phyloP scores from a whole-genome alignment of 2,329 filamentous ascomycete genomes.

The Grosmannia huntii region DNA sequence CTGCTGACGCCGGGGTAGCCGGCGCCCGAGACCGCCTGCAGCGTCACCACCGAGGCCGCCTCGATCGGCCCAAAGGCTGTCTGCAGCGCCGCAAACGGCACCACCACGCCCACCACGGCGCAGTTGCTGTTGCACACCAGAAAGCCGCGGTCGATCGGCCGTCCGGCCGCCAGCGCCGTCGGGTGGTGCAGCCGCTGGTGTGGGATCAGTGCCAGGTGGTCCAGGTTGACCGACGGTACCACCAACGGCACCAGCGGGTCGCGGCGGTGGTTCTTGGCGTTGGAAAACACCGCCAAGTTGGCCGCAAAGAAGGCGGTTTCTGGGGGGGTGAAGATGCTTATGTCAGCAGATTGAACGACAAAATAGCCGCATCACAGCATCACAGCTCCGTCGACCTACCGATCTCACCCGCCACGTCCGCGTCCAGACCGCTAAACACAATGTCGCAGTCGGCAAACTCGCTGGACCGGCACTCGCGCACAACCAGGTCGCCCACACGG shows the following conservation, averaged over 20 bases:
- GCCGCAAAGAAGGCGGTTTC: slow-evolving; percentile 85
- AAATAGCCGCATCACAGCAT: no score
- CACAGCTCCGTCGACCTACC: no score
- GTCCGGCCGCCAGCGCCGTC: slow-evolving; percentile 4
- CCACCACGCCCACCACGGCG: slow-evolving; percentile 90
- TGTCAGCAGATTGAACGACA: not conserved
- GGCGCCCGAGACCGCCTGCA: slow-evolving; percentile 89
- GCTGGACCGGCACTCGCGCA: slow-evolving; percentile 71
- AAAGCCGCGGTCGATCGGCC: slow-evolving; percentile 66
- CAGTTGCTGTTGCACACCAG: slow-evolving; percentile 98
- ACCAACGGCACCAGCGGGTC: slow-evolving; percentile 85
- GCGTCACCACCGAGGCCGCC: slow-evolving; percentile 66
- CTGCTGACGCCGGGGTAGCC: slow-evolving; percentile 81
- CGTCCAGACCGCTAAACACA: slow-evolving; percentile 85
- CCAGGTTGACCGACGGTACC: slow-evolving; percentile 86
- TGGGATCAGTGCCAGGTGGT: slow-evolving; percentile 78
- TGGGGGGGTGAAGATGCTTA: slow-evolving; percentile 21
- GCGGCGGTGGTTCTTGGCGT: slow-evolving; percentile 92
- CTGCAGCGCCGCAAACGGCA: slow-evolving; percentile 85
- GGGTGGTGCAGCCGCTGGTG: slow-evolving; percentile 65
- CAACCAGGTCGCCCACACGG: slow-evolving; percentile 60
- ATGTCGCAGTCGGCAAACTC: slow-evolving; percentile 85
- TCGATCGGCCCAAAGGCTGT: slow-evolving; percentile 75
- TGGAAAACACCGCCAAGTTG: slow-evolving; percentile 87
- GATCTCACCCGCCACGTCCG: slow-evolving; percentile 82